Evolutionary conservation across 2,329 filamentous ascomycete species (phyloP).

Genomic region (Beauveria bassiana): DNA sequence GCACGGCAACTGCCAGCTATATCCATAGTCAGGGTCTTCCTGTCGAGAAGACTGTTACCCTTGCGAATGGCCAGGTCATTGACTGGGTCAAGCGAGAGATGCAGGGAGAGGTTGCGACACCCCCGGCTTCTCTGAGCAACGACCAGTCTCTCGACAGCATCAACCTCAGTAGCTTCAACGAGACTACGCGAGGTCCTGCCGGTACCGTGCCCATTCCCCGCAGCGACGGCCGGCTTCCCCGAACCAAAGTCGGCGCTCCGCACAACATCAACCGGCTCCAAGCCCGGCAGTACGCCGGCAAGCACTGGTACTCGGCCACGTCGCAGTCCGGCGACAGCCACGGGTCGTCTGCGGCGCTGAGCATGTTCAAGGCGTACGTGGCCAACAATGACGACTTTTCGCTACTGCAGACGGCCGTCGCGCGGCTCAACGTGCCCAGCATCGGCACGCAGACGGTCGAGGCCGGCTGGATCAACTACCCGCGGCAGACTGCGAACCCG

Average conservation of each 20-base stretch:
- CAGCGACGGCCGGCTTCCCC: neutral
- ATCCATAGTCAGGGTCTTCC: conserved; percentile 2
- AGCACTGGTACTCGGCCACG: conserved; percentile 11
- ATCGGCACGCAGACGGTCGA: conserved; percentile 11
- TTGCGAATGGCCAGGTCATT: conserved; percentile 11
- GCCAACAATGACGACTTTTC: conserved; percentile 12
- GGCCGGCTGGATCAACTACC: conserved; percentile 13
- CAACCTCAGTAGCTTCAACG: conserved; percentile 1
- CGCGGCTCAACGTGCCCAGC: neutral
- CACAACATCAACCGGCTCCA: neutral
- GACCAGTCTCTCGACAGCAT: neutral
- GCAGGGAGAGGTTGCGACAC: conserved; percentile 9
- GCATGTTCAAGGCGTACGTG: conserved; percentile 11
- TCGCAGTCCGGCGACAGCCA: neutral
- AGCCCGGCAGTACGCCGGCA: conserved; percentile 6
- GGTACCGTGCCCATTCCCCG: conserved; percentile 14
- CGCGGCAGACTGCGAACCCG: neutral
- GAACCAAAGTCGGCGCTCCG: neutral
- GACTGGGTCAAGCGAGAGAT: conserved; percentile 12
- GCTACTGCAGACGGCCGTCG: conserved; percentile 11
- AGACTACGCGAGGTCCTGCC: conserved; percentile 3
- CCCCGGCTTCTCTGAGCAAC: neutral
- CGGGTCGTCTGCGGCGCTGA: conserved; percentile 5
- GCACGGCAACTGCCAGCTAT: neutral
- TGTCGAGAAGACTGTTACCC: conserved; percentile 14